Evolutionary conservation across 345 rosid genomes (phyloP).

Genomic region (Gossypium bickii): DNA sequence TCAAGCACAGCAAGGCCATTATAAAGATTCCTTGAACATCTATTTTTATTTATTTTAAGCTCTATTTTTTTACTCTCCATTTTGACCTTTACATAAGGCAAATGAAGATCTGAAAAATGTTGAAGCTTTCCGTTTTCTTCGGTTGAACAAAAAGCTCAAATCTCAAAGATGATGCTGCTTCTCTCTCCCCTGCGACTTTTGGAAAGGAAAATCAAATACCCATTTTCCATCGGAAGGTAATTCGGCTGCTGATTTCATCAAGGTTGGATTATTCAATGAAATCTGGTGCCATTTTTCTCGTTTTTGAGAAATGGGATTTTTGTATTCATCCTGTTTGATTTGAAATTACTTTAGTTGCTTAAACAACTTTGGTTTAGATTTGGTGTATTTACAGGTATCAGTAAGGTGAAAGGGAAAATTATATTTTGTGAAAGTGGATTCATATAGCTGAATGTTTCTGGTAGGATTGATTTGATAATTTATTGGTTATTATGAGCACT

Average conservation of each 20-base stretch:
- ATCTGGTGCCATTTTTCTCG: neutral
- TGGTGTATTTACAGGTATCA: neutral
- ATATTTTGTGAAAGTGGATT: neutral
- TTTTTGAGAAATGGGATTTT: neutral
- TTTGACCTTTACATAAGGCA: neutral
- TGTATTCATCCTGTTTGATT: neutral
- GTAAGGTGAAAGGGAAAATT: neutral
- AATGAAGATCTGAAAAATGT: constrained; percentile 15
- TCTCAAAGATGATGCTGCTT: neutral
- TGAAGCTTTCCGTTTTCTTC: neutral
- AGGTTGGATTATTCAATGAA: neutral
- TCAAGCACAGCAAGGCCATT: constrained; percentile 7
- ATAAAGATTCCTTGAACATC: neutral
- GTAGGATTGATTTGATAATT: constrained; percentile 1
- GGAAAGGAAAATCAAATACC: constrained; percentile 19
- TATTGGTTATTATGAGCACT: neutral
- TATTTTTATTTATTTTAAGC: neutral
- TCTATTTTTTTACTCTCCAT: neutral
- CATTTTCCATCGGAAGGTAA: constrained; percentile 22
- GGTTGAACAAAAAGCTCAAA: neutral
- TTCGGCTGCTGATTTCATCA: constrained; percentile 11
- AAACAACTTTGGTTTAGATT: neutral
- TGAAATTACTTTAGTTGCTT: constrained; percentile 1
- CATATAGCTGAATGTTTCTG: neutral
- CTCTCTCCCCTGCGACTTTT: neutral